phyloP scores from a whole-genome alignment of 495 filamentous ascomycete genomes.

The Astrocystis sublimbata region DNA sequence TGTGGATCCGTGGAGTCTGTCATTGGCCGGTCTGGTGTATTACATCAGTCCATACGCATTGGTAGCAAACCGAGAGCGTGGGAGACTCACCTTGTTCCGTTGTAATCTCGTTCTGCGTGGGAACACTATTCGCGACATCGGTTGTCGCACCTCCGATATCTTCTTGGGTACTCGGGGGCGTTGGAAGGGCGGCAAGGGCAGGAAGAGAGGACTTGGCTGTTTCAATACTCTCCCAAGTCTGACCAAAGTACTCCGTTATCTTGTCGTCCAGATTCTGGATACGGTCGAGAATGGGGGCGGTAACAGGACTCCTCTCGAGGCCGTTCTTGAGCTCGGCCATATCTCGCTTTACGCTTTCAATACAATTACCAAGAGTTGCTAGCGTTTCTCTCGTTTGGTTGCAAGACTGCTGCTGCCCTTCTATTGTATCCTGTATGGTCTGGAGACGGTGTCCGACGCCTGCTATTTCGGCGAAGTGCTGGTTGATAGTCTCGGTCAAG shows the following conservation, averaged over 20 bases:
- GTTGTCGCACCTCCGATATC: neutral
- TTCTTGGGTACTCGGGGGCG: neutral
- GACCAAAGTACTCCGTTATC: neutral
- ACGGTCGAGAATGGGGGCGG: neutral
- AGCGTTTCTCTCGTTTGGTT: neutral
- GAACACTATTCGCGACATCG: neutral
- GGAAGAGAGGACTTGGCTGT: neutral
- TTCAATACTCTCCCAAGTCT: neutral
- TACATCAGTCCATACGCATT: neutral
- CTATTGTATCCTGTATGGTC: neutral
- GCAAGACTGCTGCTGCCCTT: neutral
- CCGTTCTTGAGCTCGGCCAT: neutral
- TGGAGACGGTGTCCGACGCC: neutral
- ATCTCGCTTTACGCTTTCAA: neutral
- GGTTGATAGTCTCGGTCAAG: neutral
- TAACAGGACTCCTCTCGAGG: neutral
- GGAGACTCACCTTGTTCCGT: neutral
- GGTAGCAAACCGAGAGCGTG: neutral
- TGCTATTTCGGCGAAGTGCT: neutral
- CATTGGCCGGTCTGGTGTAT: neutral
- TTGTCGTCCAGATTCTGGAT: neutral
- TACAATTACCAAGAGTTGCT: neutral
- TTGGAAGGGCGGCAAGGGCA: neutral
- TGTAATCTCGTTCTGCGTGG: neutral
- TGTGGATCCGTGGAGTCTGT: neutral